Base-by-base conservation (phyloP, 1,284 basidiomycete genomes). In the Abortiporus biennis region DNA sequence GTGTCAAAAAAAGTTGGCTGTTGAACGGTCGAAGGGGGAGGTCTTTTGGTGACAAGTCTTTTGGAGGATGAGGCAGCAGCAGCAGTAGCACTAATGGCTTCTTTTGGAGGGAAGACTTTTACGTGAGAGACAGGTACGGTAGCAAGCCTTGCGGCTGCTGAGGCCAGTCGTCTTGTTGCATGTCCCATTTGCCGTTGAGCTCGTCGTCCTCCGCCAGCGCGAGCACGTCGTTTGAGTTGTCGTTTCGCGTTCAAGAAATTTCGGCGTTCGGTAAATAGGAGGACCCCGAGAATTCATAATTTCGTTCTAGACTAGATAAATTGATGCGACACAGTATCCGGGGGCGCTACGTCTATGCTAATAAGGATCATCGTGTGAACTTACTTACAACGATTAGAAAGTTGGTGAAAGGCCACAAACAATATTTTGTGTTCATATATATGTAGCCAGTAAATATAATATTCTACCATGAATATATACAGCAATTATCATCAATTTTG, bases 21-120 rank as follows among this genome's bases (percentile, higher is more conserved):
- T 43, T 47, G 49, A 24, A 47, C 46, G 44, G 44, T 36, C 32
- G 51, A 45, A 47, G 23, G 9, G 23, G 22, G n/a, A 16, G 39
- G 34, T 41, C 30, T 19, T 31, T 46, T 25, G n/a, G 48, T 45
- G n/a, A n/a, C n/a, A n/a, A n/a, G n/a, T n/a, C n/a, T n/a, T n/a
- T n/a, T n/a, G n/a, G 52, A 55, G 40, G 51, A 48, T 16, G 53
- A 49, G 16, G 21, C 21, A 4, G 27, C 13, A 24, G 19, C 19
- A n/a, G 21, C 36, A 48, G 49, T 51, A 11, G 57, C 43, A 12
- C 56, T 56, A 51, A 78, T 56, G 46, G 78, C 66, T 49, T 80
- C 72, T 62, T 70, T 69, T 50, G 83, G 80, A n/a, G 83, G 82
- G 50, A 85, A 84, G 34, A 62, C 63, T 35, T 66, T 63, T 49